Evolutionary conservation across 768 basidiomycete species (phyloP).

Genomic region (Gymnopilus junonius): DNA sequence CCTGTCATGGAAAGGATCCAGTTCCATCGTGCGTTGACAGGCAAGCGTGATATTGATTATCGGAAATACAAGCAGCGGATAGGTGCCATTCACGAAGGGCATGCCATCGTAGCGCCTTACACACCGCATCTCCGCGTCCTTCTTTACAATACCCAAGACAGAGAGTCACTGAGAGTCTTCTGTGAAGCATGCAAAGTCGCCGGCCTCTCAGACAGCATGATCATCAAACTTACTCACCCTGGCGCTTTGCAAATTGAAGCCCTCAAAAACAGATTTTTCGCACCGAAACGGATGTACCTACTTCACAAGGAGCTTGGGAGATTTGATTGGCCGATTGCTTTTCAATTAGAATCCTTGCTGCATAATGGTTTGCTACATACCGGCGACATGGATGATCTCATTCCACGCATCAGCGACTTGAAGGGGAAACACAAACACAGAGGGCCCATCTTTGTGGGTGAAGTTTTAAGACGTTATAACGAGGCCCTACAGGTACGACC

Average conservation of each 20-base stretch:
- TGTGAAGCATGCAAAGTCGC: constrained; percentile 55
- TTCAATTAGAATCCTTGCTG: constrained; percentile 76
- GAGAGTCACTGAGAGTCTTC: constrained; percentile 56
- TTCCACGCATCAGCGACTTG: constrained; percentile 47
- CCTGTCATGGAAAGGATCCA: constrained; percentile 64
- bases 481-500: constrained; percentile 50
- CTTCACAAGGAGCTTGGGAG: constrained; percentile 47
- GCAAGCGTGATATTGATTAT: constrained; percentile 40
- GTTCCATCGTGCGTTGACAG: constrained; percentile 56
- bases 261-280: constrained; percentile 53
- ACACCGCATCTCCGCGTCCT: constrained; percentile 72
- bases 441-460: constrained; percentile 36
- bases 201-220: constrained; percentile 38
- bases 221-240: constrained; percentile 31
- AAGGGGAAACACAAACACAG: constrained; percentile 30
- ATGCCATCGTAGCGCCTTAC: constrained; percentile 65
- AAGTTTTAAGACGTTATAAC: constrained; percentile 59
- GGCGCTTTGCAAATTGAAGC: constrained; percentile 53
- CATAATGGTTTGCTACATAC: constrained; percentile 67
- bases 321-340: constrained; percentile 70
- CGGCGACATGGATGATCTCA: constrained; percentile 52
- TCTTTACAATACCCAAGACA: constrained; percentile 51
- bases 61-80: constrained; percentile 61
- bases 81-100: constrained; percentile 59
- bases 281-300: constrained; percentile 45